These are phyloP conservation scores for Amoeboradix gromovi DNA, from an alignment of 371 early-diverging fungal species.

Conservation along the genomic window DNA sequence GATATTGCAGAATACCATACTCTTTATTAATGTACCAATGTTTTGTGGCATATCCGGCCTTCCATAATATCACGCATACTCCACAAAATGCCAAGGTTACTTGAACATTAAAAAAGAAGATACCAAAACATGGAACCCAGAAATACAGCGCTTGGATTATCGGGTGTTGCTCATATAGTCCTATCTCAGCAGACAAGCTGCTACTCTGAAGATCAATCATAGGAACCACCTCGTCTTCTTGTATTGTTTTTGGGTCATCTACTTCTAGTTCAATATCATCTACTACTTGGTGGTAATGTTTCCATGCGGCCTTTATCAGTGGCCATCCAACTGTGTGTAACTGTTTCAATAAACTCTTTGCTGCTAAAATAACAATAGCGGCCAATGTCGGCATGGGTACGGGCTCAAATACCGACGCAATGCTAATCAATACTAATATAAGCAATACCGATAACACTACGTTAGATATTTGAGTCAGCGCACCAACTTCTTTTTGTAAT, in stretches of 20 bases:
- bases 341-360: constrained; percentile 10
- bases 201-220: too few relatives aligned
- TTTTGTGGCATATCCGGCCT: not conserved
- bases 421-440: constrained; percentile 12
- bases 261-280: not conserved
- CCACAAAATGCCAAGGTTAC: not conserved
- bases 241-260: not conserved
- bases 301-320: not conserved
- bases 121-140: not conserved
- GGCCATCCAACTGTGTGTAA: constrained; percentile 2
- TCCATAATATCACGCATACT: not conserved
- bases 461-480: constrained; percentile 8
- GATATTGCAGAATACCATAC: too few relatives aligned
- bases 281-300: not conserved
- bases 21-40: not conserved
- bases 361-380: constrained; percentile 13
- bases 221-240: not conserved
- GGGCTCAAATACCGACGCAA: constrained; percentile 14
- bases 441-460: constrained; percentile 34
- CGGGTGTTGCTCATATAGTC: not conserved
- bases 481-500: constrained; percentile 4
- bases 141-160: not conserved
- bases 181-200: not conserved
- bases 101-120: not conserved
- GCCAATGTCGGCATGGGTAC: constrained; percentile 14